Evolutionary conservation across 129 eudicot genomes (phyloP).

Genomic region (Artemisia tridentata): DNA sequence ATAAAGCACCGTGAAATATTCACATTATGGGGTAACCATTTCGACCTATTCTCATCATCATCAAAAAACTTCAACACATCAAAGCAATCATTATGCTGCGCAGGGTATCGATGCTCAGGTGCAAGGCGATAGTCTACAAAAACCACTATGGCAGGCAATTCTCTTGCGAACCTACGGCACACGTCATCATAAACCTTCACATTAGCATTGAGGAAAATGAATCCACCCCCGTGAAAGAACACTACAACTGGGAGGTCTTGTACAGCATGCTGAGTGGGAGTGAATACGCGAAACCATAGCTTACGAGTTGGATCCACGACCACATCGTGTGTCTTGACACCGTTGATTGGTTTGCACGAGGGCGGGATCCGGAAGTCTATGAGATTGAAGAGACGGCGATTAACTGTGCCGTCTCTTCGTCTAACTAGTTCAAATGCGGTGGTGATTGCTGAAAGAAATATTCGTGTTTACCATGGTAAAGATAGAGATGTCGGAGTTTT

Average conservation of each 20-base stretch:
- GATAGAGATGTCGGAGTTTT: background rate
- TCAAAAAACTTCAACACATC: background rate
- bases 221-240: slow-evolving; percentile 13
- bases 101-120: background rate
- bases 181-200: background rate
- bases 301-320: background rate
- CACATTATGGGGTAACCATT: background rate
- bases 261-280: background rate
- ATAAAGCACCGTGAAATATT: background rate
- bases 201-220: background rate
- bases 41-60: background rate
- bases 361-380: background rate
- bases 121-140: slow-evolving; percentile 6
- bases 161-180: background rate
- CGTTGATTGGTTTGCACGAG: background rate
- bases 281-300: background rate
- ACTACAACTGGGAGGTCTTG: background rate
- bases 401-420: background rate
- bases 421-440: background rate
- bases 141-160: background rate
- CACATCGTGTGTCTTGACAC: slow-evolving; percentile 4
- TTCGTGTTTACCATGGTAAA: background rate
- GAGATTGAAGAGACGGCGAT: background rate
- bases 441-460: background rate
- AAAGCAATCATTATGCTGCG: slow-evolving; percentile 1